Percentiles rank a stretch among this genome's conserved stretches.
phyloP scores from a whole-genome alignment of 768 basidiomycete genomes.

The Naganishia friedmannii region DNA sequence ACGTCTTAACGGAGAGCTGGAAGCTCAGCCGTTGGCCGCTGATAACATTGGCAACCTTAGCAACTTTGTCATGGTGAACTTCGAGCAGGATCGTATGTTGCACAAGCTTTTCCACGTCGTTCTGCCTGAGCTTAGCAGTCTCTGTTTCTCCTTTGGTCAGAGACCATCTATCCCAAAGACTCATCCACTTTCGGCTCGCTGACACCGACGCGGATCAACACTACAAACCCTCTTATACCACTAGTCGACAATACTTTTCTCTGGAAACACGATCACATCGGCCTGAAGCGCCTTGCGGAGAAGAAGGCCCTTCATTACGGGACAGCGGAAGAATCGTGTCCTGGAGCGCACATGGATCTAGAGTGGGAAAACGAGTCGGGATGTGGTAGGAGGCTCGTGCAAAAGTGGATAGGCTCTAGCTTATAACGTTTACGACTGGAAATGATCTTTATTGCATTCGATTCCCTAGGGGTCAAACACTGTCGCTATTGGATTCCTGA shows the following conservation, averaged over 20 bases:
- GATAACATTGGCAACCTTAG: constrained; percentile 30
- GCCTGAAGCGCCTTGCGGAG: constrained; percentile 39
- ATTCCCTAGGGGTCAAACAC: no score
- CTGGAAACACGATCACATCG: constrained; percentile 47
- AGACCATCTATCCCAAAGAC: constrained; percentile 47
- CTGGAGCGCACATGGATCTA: constrained; percentile 51
- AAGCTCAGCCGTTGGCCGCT: constrained; percentile 19
- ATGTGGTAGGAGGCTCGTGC: constrained; percentile 41
- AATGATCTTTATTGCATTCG: no score
- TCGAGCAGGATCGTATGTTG: constrained; percentile 48
- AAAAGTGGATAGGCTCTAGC: constrained; percentile 39
- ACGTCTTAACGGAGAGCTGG: constrained; percentile 29
- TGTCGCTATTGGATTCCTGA: no score
- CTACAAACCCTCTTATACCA: constrained; percentile 31
- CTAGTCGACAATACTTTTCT: constrained; percentile 36
- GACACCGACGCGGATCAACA: constrained; percentile 37
- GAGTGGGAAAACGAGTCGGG: constrained; percentile 37
- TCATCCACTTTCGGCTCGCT: constrained; percentile 48
- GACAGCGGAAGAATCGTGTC: constrained; percentile 36
- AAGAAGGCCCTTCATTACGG: constrained; percentile 32
- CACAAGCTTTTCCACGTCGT: no score
- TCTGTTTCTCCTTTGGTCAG: constrained; percentile 21
- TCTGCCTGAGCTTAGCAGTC: neutral
- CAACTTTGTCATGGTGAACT: constrained; percentile 45
- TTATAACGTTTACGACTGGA: neutral